Evolutionary conservation across 129 eudicot species (phyloP).

Genomic region (Flaveria trinervia): DNA sequence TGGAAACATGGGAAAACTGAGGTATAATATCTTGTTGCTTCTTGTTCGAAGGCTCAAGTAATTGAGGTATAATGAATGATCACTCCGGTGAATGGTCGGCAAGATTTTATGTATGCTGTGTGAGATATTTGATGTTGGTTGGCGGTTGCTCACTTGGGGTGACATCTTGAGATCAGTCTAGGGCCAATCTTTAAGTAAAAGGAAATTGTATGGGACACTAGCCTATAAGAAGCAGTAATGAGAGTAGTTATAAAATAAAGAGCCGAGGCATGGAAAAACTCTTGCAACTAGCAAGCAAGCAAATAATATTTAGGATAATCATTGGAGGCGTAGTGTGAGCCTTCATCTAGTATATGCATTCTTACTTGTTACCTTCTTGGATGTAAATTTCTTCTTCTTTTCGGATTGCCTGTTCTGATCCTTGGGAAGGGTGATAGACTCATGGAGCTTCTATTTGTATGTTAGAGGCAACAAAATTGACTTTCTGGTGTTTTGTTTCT

Average conservation of each 20-base stretch:
- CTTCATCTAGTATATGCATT: background rate
- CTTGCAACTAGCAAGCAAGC: background rate
- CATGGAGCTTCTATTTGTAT: background rate
- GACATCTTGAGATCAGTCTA: slow-evolving; percentile 6
- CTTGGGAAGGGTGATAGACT: background rate
- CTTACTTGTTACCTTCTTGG: background rate
- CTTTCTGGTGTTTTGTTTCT: background rate
- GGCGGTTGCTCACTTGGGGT: background rate
- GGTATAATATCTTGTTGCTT: slow-evolving; percentile 43
- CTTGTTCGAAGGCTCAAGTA: slow-evolving; percentile 11
- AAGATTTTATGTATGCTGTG: background rate
- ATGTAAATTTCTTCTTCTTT: background rate
- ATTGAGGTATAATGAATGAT: background rate
- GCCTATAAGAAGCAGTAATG: slow-evolving; percentile 20
- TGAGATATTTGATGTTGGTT: background rate
- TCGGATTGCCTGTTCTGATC: background rate
- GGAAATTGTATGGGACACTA: background rate
- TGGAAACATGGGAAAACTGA: slow-evolving; percentile 71
- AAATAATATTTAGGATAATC: background rate
- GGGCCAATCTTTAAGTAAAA: background rate
- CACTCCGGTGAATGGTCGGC: slow-evolving; percentile 3
- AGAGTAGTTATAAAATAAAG: background rate
- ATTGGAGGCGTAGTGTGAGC: background rate
- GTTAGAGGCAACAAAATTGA: background rate
- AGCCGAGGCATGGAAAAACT: background rate